phyloP scores from a whole-genome alignment of 2,329 filamentous ascomycete genomes.

The Pyrenochaeta sp. region DNA sequence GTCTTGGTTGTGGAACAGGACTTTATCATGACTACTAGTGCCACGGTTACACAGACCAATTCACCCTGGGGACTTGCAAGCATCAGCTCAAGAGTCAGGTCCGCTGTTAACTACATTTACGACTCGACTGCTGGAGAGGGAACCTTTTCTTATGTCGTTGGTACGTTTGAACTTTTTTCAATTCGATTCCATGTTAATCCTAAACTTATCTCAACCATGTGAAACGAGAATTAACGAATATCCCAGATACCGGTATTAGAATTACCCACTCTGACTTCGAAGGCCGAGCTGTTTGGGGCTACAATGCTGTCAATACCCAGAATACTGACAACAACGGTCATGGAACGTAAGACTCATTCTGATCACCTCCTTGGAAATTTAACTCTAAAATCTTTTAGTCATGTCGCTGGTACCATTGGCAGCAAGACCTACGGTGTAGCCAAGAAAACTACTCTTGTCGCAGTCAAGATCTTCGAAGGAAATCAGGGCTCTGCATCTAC shows the following conservation, averaged over 20 bases:
- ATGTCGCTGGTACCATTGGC: slow-evolving; percentile 42
- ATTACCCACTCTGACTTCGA: slow-evolving; percentile 56
- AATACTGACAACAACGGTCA: slow-evolving; percentile 38
- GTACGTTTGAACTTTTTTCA: too few species aligned
- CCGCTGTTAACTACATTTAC: slow-evolving; percentile 34
- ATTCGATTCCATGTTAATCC: too few species aligned
- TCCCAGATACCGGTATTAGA: slow-evolving; percentile 70
- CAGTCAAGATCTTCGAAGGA: slow-evolving; percentile 46
- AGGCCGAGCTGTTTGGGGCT: slow-evolving; percentile 38
- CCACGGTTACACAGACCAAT: too few species aligned
- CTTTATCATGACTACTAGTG: slow-evolving; percentile 38
- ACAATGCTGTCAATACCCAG: slow-evolving; percentile 31
- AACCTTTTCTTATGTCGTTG: slow-evolving; percentile 63
- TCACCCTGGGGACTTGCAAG: slow-evolving; percentile 38
- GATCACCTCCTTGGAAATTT: too few species aligned
- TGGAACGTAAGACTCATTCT: too few species aligned
- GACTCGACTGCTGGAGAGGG: slow-evolving; percentile 33
- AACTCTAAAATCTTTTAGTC: too few species aligned
- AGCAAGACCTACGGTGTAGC: slow-evolving; percentile 42
- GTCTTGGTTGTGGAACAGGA: slow-evolving; percentile 37
- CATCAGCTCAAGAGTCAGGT: slow-evolving; percentile 34
- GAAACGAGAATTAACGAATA: too few species aligned
- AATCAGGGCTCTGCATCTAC: slow-evolving; percentile 22
- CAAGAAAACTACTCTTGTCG: slow-evolving; percentile 43
- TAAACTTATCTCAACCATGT: too few species aligned